Percentiles rank a stretch among this genome's conserved stretches.
phyloP scores from a whole-genome alignment of 2,329 filamentous ascomycete species.

The Colletotrichum simmondsii region DNA sequence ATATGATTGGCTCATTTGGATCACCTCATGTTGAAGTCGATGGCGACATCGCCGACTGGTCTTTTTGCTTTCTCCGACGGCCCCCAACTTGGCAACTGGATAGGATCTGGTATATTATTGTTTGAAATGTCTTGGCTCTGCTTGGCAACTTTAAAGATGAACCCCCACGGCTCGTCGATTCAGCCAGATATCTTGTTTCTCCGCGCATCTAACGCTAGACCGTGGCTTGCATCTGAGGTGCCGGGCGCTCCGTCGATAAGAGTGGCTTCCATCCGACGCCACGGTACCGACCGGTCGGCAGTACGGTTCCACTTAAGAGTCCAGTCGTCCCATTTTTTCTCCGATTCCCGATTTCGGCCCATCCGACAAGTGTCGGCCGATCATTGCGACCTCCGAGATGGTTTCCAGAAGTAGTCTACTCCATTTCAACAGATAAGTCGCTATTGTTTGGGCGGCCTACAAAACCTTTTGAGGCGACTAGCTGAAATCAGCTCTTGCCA shows the following conservation, averaged over 20 bases:
- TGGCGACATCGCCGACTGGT: conserved; percentile 26
- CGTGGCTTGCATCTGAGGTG: neutral
- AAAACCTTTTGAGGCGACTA: too few relatives aligned
- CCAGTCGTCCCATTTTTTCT: neutral
- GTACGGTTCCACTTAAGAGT: neutral
- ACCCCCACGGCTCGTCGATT: neutral
- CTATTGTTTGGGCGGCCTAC: too few relatives aligned
- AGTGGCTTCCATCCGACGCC: neutral
- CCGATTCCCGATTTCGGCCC: neutral
- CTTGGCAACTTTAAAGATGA: conserved; percentile 11
- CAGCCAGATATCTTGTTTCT: conserved; percentile 7
- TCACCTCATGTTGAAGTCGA: conserved; percentile 31
- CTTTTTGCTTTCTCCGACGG: neutral
- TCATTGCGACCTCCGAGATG: neutral
- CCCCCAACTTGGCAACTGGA: neutral
- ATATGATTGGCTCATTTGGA: conserved; percentile 15
- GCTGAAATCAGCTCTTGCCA: neutral
- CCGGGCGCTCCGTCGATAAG: neutral
- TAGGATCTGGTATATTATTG: neutral
- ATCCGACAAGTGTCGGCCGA: neutral
- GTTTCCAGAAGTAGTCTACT: neutral
- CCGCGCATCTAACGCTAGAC: neutral
- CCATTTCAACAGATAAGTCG: too few relatives aligned
- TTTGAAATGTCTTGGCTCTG: neutral
- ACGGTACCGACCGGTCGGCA: neutral